Conservation (phyloP, 2,329 filamentous ascomycete genomes). For the Knoxdaviesia capensis region DNA sequence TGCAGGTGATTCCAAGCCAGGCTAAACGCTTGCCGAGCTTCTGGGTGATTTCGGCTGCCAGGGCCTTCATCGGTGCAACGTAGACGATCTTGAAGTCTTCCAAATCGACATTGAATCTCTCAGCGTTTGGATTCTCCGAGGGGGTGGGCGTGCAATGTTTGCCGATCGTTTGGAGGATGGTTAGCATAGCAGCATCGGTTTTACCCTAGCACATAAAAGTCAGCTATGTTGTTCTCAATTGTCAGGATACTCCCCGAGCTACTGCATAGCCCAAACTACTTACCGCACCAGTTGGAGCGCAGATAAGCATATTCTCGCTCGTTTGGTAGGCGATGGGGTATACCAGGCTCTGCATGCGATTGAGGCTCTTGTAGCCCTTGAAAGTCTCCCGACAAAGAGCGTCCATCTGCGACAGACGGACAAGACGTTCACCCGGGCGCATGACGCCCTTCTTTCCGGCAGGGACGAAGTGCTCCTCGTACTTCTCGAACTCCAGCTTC, state of each 20-base stretch:
- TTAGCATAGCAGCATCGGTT: slow-evolving; percentile 94
- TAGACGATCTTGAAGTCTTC: slow-evolving; percentile 98
- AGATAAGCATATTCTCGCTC: slow-evolving; percentile 97
- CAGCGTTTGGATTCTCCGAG: slow-evolving; percentile 48
- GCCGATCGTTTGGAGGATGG: slow-evolving; percentile 74
- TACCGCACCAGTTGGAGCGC: slow-evolving; percentile 81
- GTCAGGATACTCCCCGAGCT: neutral
- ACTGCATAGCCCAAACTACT: slow-evolving; percentile 12
- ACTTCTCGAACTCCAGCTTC: slow-evolving; percentile 51
- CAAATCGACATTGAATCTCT: slow-evolving; percentile 61
- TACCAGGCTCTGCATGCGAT: slow-evolving; percentile 94
- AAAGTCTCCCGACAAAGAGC: slow-evolving; percentile 82
- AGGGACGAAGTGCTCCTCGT: slow-evolving; percentile 78
- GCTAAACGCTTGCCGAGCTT: slow-evolving; percentile 81
- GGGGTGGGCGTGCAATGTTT: slow-evolving; percentile 72
- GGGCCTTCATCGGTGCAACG: slow-evolving; percentile 95
- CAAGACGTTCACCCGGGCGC: slow-evolving; percentile 50
- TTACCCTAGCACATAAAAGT: slow-evolving; percentile 41
- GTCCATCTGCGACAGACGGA: slow-evolving; percentile 68
- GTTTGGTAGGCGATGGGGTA: slow-evolving; percentile 91
- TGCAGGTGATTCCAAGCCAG: slow-evolving; percentile 82
- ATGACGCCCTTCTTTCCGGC: slow-evolving; percentile 61
- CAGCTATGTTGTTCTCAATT: slow-evolving; percentile 2
- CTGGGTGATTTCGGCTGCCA: slow-evolving; percentile 88
- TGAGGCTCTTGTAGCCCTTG: slow-evolving; percentile 78